Evolutionary conservation across 108 stramenopile genomes (phyloP).

Genomic region (Aurantiochytrium sp.): DNA sequence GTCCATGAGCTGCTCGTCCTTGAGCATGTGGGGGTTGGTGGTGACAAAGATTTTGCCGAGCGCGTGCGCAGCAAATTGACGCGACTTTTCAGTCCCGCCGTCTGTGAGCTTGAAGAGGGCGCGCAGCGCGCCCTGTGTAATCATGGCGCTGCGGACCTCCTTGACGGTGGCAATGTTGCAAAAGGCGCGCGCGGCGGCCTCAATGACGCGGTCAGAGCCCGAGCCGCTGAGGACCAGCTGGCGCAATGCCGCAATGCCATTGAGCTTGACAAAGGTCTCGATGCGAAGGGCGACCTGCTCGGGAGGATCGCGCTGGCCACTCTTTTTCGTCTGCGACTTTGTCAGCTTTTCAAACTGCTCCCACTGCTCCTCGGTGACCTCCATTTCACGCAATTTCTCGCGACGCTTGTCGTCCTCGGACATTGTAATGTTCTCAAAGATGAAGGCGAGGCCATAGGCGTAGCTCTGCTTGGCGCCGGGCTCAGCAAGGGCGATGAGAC

Average conservation of each 20-base stretch:
- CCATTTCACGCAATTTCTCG: conserved; percentile 42
- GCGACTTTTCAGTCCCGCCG: conserved; percentile 61
- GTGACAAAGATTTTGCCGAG: conserved; percentile 88
- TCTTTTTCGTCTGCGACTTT: not conserved
- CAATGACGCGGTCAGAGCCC: conserved; percentile 29
- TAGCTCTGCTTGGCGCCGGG: not conserved
- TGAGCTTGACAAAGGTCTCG: not conserved
- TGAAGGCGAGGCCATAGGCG: conserved; percentile 44
- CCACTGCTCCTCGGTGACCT: conserved; percentile 47
- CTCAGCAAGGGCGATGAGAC: conserved; percentile 25
- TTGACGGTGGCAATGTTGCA: conserved; percentile 34
- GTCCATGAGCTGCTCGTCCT: conserved; percentile 73
- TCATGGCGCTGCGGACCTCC: conserved; percentile 43
- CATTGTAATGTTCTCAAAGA: conserved; percentile 32
- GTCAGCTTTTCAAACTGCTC: conserved; percentile 39
- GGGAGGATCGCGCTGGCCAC: not conserved
- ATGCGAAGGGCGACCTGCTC: conserved; percentile 1
- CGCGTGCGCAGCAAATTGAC: conserved; percentile 68
- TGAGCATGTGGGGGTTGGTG: conserved; percentile 78
- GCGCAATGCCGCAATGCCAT: not conserved
- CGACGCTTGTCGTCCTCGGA: conserved; percentile 36
- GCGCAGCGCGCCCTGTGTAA: not conserved
- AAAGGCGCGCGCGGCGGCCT: not conserved
- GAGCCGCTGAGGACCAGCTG: conserved; percentile 48
- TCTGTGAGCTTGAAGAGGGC: conserved; percentile 41